Percentiles rank a stretch among this genome's conserved stretches.
These are phyloP conservation scores for Macrophomina phaseolina DNA, from an alignment of 2,329 filamentous ascomycete genomes.

Conservation along the genomic window DNA sequence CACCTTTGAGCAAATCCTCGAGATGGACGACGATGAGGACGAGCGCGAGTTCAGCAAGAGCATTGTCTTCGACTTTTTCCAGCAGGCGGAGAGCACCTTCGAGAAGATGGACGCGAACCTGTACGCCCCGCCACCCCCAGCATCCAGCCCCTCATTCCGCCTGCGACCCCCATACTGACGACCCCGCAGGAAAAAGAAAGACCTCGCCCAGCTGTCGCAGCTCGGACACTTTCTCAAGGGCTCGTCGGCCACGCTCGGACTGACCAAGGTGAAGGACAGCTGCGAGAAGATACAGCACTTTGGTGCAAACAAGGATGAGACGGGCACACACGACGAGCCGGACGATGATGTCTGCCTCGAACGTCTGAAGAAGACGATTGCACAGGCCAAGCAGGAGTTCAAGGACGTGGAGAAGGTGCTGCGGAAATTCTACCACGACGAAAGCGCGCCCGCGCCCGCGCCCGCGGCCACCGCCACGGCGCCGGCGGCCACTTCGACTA, in stretches of 20 bases:
- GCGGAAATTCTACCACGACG: conserved; percentile 70
- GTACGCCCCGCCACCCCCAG: conserved; percentile 63
- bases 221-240: conserved; percentile 97
- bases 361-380: conserved; percentile 73
- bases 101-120: conserved; percentile 79
- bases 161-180: too few species aligned
- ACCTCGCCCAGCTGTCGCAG: conserved; percentile 77
- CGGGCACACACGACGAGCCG: conserved; percentile 69
- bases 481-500: not conserved
- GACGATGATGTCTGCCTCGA: conserved; percentile 72
- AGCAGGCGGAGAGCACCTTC: conserved; percentile 88
- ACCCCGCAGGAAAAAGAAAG: conserved; percentile 62
- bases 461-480: not conserved
- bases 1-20: conserved; percentile 94
- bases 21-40: conserved; percentile 93
- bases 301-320: conserved; percentile 80
- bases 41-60: conserved; percentile 86
- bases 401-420: conserved; percentile 73
- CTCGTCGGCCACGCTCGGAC: conserved; percentile 90
- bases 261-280: conserved; percentile 86
- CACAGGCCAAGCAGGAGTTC: conserved; percentile 77
- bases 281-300: conserved; percentile 98
- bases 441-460: conserved; percentile 28
- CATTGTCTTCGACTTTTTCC: conserved; percentile 91
- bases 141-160: not conserved